Conservation (phyloP, 148 eudicot genomes). For the Polygonum maritimum region DNA sequence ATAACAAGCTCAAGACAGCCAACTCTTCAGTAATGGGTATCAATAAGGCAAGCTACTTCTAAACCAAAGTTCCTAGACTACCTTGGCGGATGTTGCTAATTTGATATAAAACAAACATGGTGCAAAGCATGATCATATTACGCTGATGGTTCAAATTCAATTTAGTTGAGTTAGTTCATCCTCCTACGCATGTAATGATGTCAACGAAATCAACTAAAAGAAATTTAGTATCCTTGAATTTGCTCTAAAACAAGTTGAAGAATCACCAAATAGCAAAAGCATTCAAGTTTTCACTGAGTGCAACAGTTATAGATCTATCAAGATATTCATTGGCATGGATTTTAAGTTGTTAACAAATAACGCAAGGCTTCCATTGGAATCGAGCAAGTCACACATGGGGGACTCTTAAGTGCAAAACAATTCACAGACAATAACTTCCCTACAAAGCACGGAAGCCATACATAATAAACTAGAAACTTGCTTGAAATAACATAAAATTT, state of each 20-base stretch:
- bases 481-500: not conserved
- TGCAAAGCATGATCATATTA: too few relatives aligned
- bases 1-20: not conserved
- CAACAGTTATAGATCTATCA: not conserved
- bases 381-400: not conserved
- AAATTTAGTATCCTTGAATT: not conserved
- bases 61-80: not conserved
- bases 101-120: not conserved
- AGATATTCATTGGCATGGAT: not conserved
- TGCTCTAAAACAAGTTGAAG: not conserved
- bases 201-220: not conserved
- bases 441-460: not conserved
- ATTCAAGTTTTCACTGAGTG: not conserved
- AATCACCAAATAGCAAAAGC: not conserved
- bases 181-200: not conserved
- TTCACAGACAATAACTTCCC: not conserved
- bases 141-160: not conserved
- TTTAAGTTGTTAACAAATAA: not conserved
- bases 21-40: conserved; percentile 6
- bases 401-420: not conserved
- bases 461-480: not conserved
- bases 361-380: not conserved
- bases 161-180: not conserved
- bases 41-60: not conserved
- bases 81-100: not conserved